Conservation (phyloP, 2,329 filamentous ascomycete species). For the Magnaporthiopsis incrustans region DNA sequence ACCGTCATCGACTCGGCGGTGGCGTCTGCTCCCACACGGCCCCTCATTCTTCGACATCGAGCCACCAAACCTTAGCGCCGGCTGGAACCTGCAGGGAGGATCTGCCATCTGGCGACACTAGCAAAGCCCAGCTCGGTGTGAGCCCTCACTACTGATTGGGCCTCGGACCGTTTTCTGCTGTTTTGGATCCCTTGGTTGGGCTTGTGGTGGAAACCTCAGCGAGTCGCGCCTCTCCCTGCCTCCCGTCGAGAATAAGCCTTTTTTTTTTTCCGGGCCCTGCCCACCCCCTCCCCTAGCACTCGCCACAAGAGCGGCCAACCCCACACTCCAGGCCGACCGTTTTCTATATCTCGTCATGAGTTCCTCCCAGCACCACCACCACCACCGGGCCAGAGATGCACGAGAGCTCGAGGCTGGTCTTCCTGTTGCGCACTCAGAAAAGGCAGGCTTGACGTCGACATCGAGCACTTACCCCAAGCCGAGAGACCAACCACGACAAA, state of each 20-base stretch:
- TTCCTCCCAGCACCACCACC: background rate
- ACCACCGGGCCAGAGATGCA: background rate
- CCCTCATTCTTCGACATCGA: background rate
- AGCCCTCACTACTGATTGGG: background rate
- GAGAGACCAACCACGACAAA: constrained; percentile 1
- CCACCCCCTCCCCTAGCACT: background rate
- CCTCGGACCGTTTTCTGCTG: background rate
- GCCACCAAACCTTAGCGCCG: background rate
- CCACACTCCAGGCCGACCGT: background rate
- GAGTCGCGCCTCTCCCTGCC: background rate
- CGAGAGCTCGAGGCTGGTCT: constrained; percentile 8
- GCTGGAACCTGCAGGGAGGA: background rate
- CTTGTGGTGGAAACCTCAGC: background rate
- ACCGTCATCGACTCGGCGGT: background rate
- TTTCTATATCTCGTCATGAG: background rate
- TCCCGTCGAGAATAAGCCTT: background rate
- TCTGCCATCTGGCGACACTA: background rate
- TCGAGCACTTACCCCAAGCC: background rate
- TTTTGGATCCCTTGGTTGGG: background rate
- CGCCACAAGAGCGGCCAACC: background rate
- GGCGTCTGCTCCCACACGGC: background rate
- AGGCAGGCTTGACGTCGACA: background rate
- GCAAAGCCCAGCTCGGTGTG: too few relatives aligned
- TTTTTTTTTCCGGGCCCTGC: background rate
- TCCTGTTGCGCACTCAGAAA: constrained; percentile 7